Base-by-base conservation (phyloP, 2,329 filamentous ascomycete species). In the Cladosporium velox region DNA sequence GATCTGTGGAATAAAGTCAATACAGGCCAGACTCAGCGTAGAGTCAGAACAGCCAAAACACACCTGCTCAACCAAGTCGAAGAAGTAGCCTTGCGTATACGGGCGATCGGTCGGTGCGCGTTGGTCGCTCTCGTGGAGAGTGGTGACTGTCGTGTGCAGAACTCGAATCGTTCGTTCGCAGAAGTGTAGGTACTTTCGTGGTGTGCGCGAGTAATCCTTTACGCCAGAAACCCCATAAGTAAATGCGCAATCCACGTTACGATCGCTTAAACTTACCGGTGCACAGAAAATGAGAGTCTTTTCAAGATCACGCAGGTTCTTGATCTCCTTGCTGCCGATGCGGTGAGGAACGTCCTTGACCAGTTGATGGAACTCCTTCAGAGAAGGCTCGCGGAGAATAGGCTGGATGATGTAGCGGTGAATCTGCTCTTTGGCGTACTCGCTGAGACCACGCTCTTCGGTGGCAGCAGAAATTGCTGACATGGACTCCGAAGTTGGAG, bases 11-110 rank as follows among this genome's bases (percentile, higher is more conserved):
- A 65, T n/a, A 44, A 64, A 59, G 71, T 76, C 66, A 75, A 71
- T 73, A 70, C 65, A 64, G 54, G 67, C 64, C 32, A 55, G 65
- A 62, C 54, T 65, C 52, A 49, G 32, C 60, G 35, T 35, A 62
- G 64, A 57, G 35, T 51, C 64, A 69, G 51, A 65, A 44, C 66
- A 65, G 14, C 64, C 67, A 58, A 66, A 69, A 76, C 75, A 70
- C 69, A 76, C 75, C 86, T 97, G 93, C 78, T 96, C 92, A 78
- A 96, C 90, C 68, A 98, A 88, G 82, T 98, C 94, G 81, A 97
- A 90, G 78, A 97, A 97, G 81, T 98, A 98, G 77, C 92, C 92
- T 86, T 91, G 92, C 85, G 90, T 95, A 84, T 97, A 98, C 71
- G 93, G 92, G 74, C 91, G 89, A 79, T 98, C 94, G 79, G 87